phyloP scores from a whole-genome alignment of 2,329 filamentous ascomycete species.

The Fusarium sp. region DNA sequence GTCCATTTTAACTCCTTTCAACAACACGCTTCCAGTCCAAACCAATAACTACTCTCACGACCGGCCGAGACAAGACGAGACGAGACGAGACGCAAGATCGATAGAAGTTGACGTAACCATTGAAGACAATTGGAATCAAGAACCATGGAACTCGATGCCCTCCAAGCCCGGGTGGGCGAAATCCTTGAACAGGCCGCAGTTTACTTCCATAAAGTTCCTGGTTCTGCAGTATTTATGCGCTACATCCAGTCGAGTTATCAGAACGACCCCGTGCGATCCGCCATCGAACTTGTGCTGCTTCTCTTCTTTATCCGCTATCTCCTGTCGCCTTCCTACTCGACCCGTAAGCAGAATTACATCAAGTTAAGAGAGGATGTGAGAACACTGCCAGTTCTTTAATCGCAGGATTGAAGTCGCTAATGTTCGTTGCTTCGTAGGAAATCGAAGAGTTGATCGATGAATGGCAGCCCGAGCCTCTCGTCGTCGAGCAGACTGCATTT shows the following conservation, averaged over 20 bases:
- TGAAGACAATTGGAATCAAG: background rate
- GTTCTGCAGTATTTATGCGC: conserved; percentile 91
- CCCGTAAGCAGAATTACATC: conserved; percentile 88
- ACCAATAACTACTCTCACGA: background rate
- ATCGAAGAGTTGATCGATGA: conserved; percentile 97
- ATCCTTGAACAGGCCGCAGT: conserved; percentile 65
- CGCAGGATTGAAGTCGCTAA: conserved; percentile 7
- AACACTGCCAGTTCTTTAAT: background rate
- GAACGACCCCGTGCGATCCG: conserved; percentile 92
- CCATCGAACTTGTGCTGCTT: conserved; percentile 92
- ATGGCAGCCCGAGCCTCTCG: conserved; percentile 94
- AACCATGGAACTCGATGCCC: conserved; percentile 72
- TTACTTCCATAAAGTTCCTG: conserved; percentile 89
- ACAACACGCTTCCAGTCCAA: background rate
- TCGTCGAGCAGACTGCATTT: conserved; percentile 76
- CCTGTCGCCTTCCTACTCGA: conserved; percentile 91
- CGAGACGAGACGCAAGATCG: background rate
- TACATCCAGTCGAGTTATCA: conserved; percentile 99
- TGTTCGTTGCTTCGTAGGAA: conserved; percentile 65
- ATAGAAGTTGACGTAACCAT: background rate
- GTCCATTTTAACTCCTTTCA: background rate
- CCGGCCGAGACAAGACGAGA: background rate
- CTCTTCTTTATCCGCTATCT: conserved; percentile 96
- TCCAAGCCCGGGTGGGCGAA: conserved; percentile 63
- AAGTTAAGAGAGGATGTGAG: conserved; percentile 81